Percentiles rank a stretch among this genome's conserved stretches.
Evolutionary conservation across 306 rosid genomes (phyloP).

Genomic region (Cucumis hystrix): DNA sequence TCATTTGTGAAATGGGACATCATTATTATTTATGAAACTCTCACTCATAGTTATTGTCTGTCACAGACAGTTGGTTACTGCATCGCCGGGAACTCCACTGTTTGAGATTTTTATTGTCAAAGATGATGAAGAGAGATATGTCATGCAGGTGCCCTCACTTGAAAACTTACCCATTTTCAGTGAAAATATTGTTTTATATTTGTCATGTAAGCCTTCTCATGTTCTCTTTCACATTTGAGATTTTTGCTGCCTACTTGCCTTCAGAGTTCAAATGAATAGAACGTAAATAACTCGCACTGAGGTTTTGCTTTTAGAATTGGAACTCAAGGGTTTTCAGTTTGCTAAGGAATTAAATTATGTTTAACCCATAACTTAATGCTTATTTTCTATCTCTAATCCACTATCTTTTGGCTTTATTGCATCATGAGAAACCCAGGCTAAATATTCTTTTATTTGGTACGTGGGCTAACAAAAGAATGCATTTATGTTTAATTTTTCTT

Average conservation of each 20-base stretch:
- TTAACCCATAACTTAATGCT: background rate
- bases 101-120: slow-evolving; percentile 89
- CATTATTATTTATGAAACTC: background rate
- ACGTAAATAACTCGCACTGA: background rate
- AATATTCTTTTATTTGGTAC: background rate
- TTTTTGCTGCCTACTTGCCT: background rate
- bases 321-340: background rate
- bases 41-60: slow-evolving; percentile 19
- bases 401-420: background rate
- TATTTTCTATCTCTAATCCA: background rate
- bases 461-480: background rate
- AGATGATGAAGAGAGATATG: slow-evolving; percentile 51
- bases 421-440: background rate
- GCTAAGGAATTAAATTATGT: background rate
- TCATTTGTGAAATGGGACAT: background rate
- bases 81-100: slow-evolving; percentile 74
- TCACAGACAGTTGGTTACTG: slow-evolving; percentile 73
- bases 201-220: background rate
- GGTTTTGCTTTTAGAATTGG: background rate
- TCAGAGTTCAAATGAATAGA: background rate
- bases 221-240: background rate
- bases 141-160: slow-evolving; percentile 62
- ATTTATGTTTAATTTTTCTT: background rate
- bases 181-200: background rate
- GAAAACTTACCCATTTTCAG: background rate